Percentiles rank a stretch among this genome's conserved stretches.
Evolutionary conservation across 768 basidiomycete species (phyloP).

Genomic region (Tylopilus subfusipes): DNA sequence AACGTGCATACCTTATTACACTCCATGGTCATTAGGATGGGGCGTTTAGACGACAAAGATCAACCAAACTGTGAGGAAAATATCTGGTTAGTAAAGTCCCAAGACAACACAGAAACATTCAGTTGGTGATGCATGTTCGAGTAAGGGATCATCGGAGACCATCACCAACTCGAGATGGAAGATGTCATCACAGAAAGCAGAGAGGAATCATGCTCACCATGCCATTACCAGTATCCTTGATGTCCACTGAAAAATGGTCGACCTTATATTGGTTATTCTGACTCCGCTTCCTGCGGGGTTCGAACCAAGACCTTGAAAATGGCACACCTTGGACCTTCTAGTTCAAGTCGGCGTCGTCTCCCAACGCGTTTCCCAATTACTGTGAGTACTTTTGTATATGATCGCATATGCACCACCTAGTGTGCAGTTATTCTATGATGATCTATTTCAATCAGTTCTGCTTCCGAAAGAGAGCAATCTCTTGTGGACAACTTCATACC

Average conservation of each 20-base stretch:
- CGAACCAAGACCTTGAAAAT: background rate
- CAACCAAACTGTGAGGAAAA: background rate
- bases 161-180: constrained; percentile 75
- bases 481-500: constrained; percentile 66
- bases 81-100: constrained; percentile 2
- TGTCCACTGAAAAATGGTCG: background rate
- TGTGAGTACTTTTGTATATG: constrained; percentile 14
- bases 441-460: constrained; percentile 65
- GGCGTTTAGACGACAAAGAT: background rate
- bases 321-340: background rate
- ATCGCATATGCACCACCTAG: background rate
- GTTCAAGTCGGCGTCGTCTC: background rate
- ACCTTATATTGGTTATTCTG: background rate
- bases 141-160: constrained; percentile 62
- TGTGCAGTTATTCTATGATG: constrained; percentile 39
- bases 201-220: constrained; percentile 33
- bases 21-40: background rate
- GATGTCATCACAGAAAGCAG: constrained; percentile 54
- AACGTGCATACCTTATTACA: constrained; percentile 6
- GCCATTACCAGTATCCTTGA: background rate
- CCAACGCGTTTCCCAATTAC: background rate
- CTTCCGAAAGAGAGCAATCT: constrained; percentile 76
- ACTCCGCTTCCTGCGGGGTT: constrained; percentile 33
- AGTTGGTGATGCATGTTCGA: constrained; percentile 75
- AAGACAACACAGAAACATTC: constrained; percentile 33